A percentile compares a stretch with the other conserved stretches of the same genome.
Conservation (phyloP, 1,284 basidiomycete genomes). For the Melanopsichium pennsylvanicum region DNA sequence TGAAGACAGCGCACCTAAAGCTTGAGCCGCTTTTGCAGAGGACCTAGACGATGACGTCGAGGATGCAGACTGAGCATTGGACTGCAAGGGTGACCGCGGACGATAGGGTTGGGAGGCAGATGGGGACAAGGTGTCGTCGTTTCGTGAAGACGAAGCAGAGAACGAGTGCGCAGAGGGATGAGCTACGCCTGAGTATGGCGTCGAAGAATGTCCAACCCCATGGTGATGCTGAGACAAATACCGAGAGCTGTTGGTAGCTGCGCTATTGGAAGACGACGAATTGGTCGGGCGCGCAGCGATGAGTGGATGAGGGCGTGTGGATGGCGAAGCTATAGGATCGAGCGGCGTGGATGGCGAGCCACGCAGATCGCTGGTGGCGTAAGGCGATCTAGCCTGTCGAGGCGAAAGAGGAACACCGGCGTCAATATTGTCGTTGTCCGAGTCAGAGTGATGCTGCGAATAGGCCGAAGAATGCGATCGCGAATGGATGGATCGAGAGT, state of each 20-base stretch:
- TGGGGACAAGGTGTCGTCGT: conserved; percentile 7
- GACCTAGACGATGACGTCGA: conserved; percentile 3
- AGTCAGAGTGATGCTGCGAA: conserved; percentile 27
- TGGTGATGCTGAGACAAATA: conserved; percentile 24
- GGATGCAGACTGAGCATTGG: conserved; percentile 1
- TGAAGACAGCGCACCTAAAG: conserved; percentile 1
- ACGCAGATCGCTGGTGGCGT: conserved; percentile 29
- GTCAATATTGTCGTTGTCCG: conserved; percentile 16
- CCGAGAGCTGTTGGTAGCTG: neutral
- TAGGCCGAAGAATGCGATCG: conserved; percentile 21
- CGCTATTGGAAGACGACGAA: neutral
- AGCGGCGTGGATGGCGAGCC: conserved; percentile 21
- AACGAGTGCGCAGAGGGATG: conserved; percentile 18
- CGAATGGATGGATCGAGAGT: conserved; percentile 16
- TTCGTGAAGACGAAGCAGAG: conserved; percentile 1
- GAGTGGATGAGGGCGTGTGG: conserved; percentile 6
- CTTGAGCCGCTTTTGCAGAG: conserved; percentile 7
- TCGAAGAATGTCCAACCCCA: conserved; percentile 3
- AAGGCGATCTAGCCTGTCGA: conserved; percentile 28
- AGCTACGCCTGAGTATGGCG: conserved; percentile 10
- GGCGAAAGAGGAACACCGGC: conserved; percentile 22
- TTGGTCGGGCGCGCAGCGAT: conserved; percentile 10
- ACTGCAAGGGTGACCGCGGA: conserved; percentile 11
- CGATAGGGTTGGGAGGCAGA: conserved; percentile 11
- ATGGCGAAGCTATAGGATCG: conserved; percentile 13